Evolutionary conservation across 495 filamentous ascomycete species (phyloP), one percentile per base, ranked within the genome.

Genomic region (Daldinia caldariorum): DNA sequence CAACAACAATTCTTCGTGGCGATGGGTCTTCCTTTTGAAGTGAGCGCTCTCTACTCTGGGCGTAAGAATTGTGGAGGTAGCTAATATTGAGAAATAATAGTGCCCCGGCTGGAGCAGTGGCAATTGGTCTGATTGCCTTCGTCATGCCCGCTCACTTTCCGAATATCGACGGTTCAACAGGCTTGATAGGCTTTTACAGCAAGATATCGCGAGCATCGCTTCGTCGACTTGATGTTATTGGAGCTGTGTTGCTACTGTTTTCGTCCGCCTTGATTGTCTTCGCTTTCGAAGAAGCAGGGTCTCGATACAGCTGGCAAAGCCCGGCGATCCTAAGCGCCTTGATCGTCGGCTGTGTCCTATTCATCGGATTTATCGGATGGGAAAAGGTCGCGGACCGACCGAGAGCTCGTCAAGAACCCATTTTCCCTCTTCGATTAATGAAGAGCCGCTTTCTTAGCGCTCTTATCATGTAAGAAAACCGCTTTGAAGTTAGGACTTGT

Each of bases 21-120:
- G 79, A 61, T 83, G 78, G 78, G 74, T 83, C 14, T 82, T 82
- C 55, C 70, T 72, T 1, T 58, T 83, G 4, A 82, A 83, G 79
- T 81, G 12, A 18, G 77, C 61, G 8, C 20, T 1, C 31, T 16
- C 16, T 13, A 7, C 54, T 31, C 18, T 32, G 20, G 45, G 74
- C 5, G 18, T 18, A 20, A 2, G 9, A n/a, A 32, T 20, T 10
- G 13, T n/a, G 4, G 14, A 26, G 22, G 13, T 22, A 20, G 14
- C 39, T 69, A n/a, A 60, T 26, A 20, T 16, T 2, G 13, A 32
- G 3, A 41, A n/a, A n/a, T n/a, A n/a, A 53, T 62, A 81, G 79
- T 29, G 77, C 74, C 13, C 80, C 79, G 0, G 63, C 67, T 0
- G 79, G 72, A 4, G 70, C 45, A 9, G 16, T 76, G 12, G 76